Evolutionary conservation across 805 yeast genomes (phyloP), one percentile per base, ranked within the genome.

Genomic region (Spathaspora arborariae): DNA sequence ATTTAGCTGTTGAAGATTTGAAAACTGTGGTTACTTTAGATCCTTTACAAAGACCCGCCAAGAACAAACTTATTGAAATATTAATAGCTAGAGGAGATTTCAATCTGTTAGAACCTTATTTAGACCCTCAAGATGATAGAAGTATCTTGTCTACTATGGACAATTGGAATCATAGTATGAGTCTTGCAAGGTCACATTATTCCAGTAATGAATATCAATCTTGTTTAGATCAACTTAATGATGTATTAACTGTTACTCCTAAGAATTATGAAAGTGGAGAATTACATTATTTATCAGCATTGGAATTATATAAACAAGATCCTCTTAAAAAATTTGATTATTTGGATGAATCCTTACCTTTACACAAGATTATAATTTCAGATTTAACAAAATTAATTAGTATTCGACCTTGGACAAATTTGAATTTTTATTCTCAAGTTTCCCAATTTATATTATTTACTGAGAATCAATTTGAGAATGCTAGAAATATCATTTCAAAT

Each of bases 31-130:
- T 79, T 40, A 56, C 58, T n/a, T 57, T 70, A 9, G 76, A 67
- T 51, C 69, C 70, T 4, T 62, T 56, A 45, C 72, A 70, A 47
- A 53, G 55, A 11, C 74, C 80, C 1, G 85, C 89, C n/a, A 67
- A 70, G 42, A 62, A 59, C 8, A 76, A 78, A 49, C 63, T 80
- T 43, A 54, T 68, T 13, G 80, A 80, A 1, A 52, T 84, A 24
- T 71, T 78, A 45, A 56, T 79, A 24, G 78, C 78, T 48, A 70
- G 72, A 51, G 90, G 90, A 2, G 67, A 68, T 19, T 69, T 76
- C 55, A 72, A 68, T 0, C 67, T 63, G 16, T 43, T 64, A 9
- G 24, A 47, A 11, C 49, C 39, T 5, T 40, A 51, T 8, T 48
- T 58, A 11, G 30, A 44, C 11, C 19, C 40, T 21, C 44, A 44